phyloP scores from a whole-genome alignment of 2,329 filamentous ascomycete genomes.

The Epichloe baconii region DNA sequence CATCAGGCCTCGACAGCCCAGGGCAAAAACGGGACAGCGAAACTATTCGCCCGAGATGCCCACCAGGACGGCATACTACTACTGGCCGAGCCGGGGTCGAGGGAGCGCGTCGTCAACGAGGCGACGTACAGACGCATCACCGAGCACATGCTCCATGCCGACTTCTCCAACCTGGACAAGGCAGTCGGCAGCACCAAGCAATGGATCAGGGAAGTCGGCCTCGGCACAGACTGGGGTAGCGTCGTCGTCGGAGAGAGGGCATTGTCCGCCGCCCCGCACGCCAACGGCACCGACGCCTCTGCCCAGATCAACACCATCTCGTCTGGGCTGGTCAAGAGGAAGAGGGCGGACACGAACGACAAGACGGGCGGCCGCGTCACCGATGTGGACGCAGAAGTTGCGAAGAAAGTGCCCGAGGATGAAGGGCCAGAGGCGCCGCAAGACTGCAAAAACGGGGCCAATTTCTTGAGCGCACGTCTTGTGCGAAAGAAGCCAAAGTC shows the following conservation, averaged over 20 bases:
- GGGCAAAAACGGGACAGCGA: conserved; percentile 46
- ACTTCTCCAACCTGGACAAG: conserved; percentile 54
- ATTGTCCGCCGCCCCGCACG: conserved; percentile 2
- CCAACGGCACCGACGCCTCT: conserved; percentile 6
- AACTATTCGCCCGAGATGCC: conserved; percentile 37
- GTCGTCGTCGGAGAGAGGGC: conserved; percentile 32
- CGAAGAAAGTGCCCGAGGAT: conserved; percentile 42
- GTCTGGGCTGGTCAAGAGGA: conserved; percentile 34
- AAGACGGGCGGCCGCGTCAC: conserved; percentile 24
- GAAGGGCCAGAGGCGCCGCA: conserved; percentile 7
- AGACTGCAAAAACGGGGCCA: conserved; percentile 16
- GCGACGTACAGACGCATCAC: conserved; percentile 52
- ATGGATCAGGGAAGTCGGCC: conserved; percentile 56
- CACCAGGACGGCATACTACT: conserved; percentile 46
- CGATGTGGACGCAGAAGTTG: conserved; percentile 31
- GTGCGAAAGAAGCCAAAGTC: conserved; percentile 45
- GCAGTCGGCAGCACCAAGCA: conserved; percentile 51
- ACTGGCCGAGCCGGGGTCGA: conserved; percentile 48
- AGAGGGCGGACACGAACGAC: conserved; percentile 20
- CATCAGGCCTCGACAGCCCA: conserved; percentile 51
- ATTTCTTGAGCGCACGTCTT: conserved; percentile 35
- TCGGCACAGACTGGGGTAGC: conserved; percentile 38
- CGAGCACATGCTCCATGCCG: conserved; percentile 58
- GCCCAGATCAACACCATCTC: conserved; percentile 32
- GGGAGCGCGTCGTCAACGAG: conserved; percentile 52